phyloP scores from a whole-genome alignment of 495 filamentous ascomycete species.

The Trichoderma reesei region DNA sequence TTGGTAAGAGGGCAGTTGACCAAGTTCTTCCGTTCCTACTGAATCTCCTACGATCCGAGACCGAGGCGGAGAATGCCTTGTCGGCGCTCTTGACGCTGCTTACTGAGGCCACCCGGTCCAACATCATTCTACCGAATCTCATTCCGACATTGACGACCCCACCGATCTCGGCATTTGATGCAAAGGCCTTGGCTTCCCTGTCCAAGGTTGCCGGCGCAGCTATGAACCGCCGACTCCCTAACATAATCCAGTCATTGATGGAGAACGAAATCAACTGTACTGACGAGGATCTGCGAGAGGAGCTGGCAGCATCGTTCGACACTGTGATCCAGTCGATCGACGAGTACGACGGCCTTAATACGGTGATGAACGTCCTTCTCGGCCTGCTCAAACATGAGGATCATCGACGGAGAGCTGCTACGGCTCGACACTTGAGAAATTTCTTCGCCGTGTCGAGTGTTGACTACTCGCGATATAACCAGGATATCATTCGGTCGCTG shows the following conservation, averaged over 20 bases:
- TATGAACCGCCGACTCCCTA: constrained; percentile 81
- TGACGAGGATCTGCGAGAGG: constrained; percentile 62
- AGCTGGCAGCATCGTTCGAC: constrained; percentile 73
- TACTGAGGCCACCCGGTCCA: constrained; percentile 85
- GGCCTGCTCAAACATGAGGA: constrained; percentile 85
- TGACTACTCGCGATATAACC: constrained; percentile 89
- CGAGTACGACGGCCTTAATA: constrained; percentile 91
- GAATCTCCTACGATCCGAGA: constrained; percentile 71
- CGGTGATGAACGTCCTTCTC: constrained; percentile 85
- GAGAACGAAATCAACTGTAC: constrained; percentile 74
- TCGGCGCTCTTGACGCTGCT: constrained; percentile 86
- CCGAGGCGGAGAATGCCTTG: constrained; percentile 83
- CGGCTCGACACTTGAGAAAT: constrained; percentile 71
- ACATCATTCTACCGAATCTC: constrained; percentile 92
- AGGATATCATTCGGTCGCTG: constrained; percentile 80
- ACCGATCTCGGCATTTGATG: constrained; percentile 92
- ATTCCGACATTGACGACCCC: constrained; percentile 82
- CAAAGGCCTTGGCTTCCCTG: constrained; percentile 81
- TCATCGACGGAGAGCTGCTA: constrained; percentile 66
- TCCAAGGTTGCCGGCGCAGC: constrained; percentile 80
- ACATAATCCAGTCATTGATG: constrained; percentile 85
- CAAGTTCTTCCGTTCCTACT: constrained; percentile 90
- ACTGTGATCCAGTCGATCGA: constrained; percentile 85
- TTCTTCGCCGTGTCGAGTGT: constrained; percentile 77
- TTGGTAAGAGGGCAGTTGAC: constrained; percentile 89